Conservation (phyloP, 352 stramenopile species). For the Elongisporangium prolatum region DNA sequence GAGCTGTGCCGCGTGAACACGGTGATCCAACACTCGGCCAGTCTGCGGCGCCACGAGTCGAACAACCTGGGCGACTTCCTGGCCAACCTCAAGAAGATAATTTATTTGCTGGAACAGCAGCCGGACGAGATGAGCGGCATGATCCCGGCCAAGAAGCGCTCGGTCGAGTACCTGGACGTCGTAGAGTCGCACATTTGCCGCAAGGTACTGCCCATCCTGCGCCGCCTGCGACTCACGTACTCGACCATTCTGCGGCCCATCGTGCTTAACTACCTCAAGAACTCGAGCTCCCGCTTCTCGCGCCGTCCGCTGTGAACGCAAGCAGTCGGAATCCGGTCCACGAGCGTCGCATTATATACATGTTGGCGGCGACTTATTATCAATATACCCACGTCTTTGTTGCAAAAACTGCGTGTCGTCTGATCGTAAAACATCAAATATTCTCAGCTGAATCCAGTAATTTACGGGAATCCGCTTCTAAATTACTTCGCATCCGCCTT, state of each 20-base stretch:
- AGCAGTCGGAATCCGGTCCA: not conserved
- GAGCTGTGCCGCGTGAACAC: slow-evolving; percentile 78
- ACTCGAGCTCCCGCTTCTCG: slow-evolving; percentile 45
- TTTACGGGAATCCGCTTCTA: not conserved
- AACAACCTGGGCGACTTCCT: slow-evolving; percentile 81
- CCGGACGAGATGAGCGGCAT: slow-evolving; percentile 67
- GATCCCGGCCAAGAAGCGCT: slow-evolving; percentile 68
- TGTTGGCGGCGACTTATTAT: not conserved
- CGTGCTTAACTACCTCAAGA: slow-evolving; percentile 74
- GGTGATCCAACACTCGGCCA: slow-evolving; percentile 77
- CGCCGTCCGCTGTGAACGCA: slow-evolving; percentile 17
- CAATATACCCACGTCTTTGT: not conserved
- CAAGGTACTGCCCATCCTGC: slow-evolving; percentile 78
- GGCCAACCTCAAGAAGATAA: slow-evolving; percentile 86
- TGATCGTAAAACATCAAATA: too few species aligned
- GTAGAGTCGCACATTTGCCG: slow-evolving; percentile 83
- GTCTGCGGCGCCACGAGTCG: slow-evolving; percentile 65
- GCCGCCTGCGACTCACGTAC: slow-evolving; percentile 73
- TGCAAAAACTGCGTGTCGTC: slow-evolving; percentile 1
- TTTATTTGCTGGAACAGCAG: slow-evolving; percentile 86
- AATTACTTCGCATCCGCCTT: not conserved
- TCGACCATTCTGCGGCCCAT: slow-evolving; percentile 73
- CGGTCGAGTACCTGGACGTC: slow-evolving; percentile 71
- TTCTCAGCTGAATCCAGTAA: too few species aligned
- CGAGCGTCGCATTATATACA: not conserved